A percentile compares a stretch with the other conserved stretches of the same genome.
Evolutionary conservation across 305 asterid species (phyloP).

Genomic region (Fraxinus velutina): DNA sequence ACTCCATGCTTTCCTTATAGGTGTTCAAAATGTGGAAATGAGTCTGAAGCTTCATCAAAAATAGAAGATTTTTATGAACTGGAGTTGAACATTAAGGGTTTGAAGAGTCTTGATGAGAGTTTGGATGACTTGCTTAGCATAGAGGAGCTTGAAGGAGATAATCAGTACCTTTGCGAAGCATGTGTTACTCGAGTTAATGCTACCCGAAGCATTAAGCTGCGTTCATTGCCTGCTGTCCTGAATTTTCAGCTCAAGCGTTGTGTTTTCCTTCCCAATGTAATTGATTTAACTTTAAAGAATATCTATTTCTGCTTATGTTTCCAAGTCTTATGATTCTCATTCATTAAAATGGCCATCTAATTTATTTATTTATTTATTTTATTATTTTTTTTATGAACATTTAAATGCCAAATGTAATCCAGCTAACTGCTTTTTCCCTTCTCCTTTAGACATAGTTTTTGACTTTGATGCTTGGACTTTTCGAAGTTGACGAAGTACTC

Average conservation of each 20-base stretch:
- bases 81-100: conserved; percentile 92
- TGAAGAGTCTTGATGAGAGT: conserved; percentile 84
- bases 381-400: not conserved
- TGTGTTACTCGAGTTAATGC: conserved; percentile 94
- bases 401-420: not conserved
- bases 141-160: conserved; percentile 96
- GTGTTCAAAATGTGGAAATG: conserved; percentile 92
- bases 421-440: not conserved
- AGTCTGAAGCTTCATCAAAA: conserved; percentile 90
- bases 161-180: conserved; percentile 80
- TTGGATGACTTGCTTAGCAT: conserved; percentile 81
- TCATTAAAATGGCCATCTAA: not conserved
- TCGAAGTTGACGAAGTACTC: not conserved
- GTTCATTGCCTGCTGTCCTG: conserved; percentile 82
- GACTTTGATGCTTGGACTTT: not conserved
- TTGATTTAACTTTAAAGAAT: conserved; percentile 20
- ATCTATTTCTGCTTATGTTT: conserved; percentile 8
- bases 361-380: not conserved
- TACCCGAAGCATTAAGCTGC: conserved; percentile 89
- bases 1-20: conserved; percentile 34
- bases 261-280: conserved; percentile 95
- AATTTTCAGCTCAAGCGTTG: conserved; percentile 98
- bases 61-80: conserved; percentile 91
- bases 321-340: not conserved
- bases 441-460: not conserved